phyloP scores from a whole-genome alignment of 805 yeast genomes.

The Candida boleticola region DNA sequence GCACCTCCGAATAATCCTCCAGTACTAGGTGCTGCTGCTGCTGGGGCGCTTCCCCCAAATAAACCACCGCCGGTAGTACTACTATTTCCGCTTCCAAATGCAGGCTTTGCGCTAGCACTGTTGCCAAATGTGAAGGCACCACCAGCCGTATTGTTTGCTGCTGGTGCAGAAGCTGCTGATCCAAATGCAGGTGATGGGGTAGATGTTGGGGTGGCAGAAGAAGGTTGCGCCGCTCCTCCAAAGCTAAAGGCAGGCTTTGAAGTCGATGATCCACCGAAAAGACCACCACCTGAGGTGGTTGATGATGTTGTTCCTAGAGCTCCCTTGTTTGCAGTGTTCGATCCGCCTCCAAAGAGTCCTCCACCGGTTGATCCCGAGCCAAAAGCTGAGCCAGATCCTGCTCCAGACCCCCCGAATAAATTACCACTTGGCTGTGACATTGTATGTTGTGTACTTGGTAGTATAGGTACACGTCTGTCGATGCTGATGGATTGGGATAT shows the following conservation, averaged over 20 bases:
- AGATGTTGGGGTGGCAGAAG: slow-evolving; percentile 8
- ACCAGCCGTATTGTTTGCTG: slow-evolving; percentile 8
- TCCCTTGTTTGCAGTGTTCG: not conserved
- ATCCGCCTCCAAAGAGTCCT: slow-evolving; percentile 5
- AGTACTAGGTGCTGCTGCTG: slow-evolving; percentile 8
- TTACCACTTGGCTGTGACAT: slow-evolving; percentile 7
- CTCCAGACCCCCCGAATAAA: slow-evolving; percentile 12
- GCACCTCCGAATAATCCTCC: slow-evolving; percentile 26
- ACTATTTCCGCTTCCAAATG: not conserved
- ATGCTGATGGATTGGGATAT: too few species aligned
- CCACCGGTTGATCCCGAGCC: slow-evolving; percentile 9
- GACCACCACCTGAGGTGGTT: slow-evolving; percentile 20
- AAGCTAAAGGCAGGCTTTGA: slow-evolving; percentile 1
- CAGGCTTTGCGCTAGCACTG: slow-evolving; percentile 11
- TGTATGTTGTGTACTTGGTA: too few species aligned
- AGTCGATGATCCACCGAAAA: slow-evolving; percentile 17
- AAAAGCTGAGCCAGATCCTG: slow-evolving; percentile 10
- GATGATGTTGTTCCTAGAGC: not conserved
- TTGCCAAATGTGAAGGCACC: slow-evolving; percentile 12
- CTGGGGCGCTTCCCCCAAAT: slow-evolving; percentile 18
- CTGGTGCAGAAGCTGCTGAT: slow-evolving; percentile 7
- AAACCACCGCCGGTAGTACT: slow-evolving; percentile 16
- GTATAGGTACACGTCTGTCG: too few species aligned
- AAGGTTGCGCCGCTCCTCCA: not conserved
- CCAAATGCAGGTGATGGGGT: slow-evolving; percentile 13